These are phyloP conservation scores for Apiospora rasikravindrae DNA, from an alignment of 2,329 filamentous ascomycete species.

Conservation along the genomic window DNA sequence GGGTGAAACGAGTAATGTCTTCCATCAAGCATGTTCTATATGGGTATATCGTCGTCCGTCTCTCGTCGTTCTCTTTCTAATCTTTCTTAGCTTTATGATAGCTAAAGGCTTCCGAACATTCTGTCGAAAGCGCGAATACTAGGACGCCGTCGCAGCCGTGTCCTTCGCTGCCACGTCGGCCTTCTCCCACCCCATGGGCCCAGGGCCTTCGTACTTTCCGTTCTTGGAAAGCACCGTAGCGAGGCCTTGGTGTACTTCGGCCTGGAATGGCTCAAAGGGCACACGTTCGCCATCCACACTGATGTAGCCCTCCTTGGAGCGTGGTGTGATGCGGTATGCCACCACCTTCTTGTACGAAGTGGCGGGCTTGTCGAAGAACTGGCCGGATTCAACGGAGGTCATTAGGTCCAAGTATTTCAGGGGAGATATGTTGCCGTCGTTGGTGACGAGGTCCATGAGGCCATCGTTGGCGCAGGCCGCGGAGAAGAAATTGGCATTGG, in stretches of 20 bases:
- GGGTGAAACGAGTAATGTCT: neutral
- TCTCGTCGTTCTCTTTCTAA: conserved; percentile 8
- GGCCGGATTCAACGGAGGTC: conserved; percentile 71
- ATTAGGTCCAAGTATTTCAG: conserved; percentile 72
- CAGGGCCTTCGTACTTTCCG: conserved; percentile 71
- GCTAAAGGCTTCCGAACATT: neutral
- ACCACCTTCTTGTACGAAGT: conserved; percentile 84
- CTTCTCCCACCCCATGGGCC: conserved; percentile 57
- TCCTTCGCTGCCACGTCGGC: conserved; percentile 20
- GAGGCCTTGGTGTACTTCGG: conserved; percentile 81
- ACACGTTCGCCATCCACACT: conserved; percentile 92
- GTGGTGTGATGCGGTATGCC: conserved; percentile 86
- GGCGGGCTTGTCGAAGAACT: conserved; percentile 79
- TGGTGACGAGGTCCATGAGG: conserved; percentile 80
- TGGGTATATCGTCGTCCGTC: conserved; percentile 22
- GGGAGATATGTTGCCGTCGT: conserved; percentile 76
- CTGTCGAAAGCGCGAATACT: neutral
- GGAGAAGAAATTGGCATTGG: conserved; percentile 86
- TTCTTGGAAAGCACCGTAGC: conserved; percentile 84
- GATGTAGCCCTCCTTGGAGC: conserved; percentile 78
- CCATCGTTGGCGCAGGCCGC: conserved; percentile 84
- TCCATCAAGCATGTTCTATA: conserved; percentile 10
- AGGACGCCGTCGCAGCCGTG: neutral
- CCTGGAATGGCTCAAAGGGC: conserved; percentile 89
- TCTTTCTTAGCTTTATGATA: neutral